A percentile compares a stretch with the other conserved stretches of the same genome.
phyloP scores from a whole-genome alignment of 495 filamentous ascomycete species.

The Penicillium egyptiacum region DNA sequence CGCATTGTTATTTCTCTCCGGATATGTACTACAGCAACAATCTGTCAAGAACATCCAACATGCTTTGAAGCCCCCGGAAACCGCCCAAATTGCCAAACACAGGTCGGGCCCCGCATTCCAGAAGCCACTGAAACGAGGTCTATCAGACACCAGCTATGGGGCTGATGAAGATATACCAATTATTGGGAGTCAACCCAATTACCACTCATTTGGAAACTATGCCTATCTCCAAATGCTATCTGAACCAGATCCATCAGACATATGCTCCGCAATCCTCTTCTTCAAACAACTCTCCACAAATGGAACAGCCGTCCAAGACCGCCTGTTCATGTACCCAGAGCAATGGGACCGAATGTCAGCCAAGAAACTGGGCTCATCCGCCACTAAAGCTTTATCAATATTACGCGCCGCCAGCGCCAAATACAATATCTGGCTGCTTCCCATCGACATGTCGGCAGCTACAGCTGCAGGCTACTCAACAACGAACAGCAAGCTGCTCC shows the following conservation, averaged over 20 bases:
- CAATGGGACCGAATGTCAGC: conserved; percentile 43
- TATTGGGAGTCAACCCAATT: conserved; percentile 8
- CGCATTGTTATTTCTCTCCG: conserved; percentile 64
- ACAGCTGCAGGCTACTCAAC: conserved; percentile 35
- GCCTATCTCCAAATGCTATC: conserved; percentile 49
- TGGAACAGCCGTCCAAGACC: conserved; percentile 41
- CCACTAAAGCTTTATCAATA: conserved; percentile 35
- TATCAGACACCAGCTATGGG: conserved; percentile 19
- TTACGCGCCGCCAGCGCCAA: conserved; percentile 41
- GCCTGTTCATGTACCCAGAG: conserved; percentile 51
- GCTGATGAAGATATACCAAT: conserved; percentile 15
- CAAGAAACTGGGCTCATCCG: conserved; percentile 26
- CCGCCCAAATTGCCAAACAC: conserved; percentile 16
- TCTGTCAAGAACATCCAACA: conserved; percentile 62
- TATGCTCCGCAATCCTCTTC: conserved; percentile 48
- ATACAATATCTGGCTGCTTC: conserved; percentile 48
- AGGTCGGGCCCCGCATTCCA: conserved; percentile 29
- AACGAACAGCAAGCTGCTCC: conserved; percentile 45
- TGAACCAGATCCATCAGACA: conserved; percentile 45
- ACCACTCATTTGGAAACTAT: conserved; percentile 32
- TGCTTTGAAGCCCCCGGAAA: conserved; percentile 50
- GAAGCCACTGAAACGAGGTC: conserved; percentile 21
- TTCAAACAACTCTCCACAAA: conserved; percentile 44
- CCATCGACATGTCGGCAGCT: conserved; percentile 46
- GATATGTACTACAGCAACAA: conserved; percentile 69